Evolutionary conservation across 2,329 filamentous ascomycete species (phyloP).

Genomic region (Tolypocladium tropicale): DNA sequence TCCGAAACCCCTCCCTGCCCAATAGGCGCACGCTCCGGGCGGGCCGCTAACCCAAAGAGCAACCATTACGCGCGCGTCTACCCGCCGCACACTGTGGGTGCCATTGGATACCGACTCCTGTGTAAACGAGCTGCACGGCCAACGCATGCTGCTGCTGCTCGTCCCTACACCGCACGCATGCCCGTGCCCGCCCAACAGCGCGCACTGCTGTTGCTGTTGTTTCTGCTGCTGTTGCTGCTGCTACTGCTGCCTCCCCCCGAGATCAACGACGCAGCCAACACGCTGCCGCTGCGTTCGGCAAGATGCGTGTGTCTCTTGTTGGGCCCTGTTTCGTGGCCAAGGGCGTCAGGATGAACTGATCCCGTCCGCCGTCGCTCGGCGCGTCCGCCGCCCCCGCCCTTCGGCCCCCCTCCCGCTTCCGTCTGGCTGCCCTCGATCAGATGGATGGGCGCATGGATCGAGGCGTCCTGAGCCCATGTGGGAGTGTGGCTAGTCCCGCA

Average conservation of each 20-base stretch:
- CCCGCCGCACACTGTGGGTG: conserved; percentile 7
- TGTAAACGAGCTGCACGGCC: conserved; percentile 19
- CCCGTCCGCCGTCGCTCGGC: neutral
- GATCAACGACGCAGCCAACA: neutral
- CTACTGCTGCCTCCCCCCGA: neutral
- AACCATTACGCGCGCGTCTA: conserved; percentile 20
- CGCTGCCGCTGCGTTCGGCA: neutral
- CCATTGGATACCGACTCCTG: conserved; percentile 19
- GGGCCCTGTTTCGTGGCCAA: neutral
- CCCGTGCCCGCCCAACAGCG: too few relatives aligned
- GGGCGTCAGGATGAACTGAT: neutral
- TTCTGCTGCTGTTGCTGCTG: neutral
- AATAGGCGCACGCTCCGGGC: conserved; percentile 17
- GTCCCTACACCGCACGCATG: too few relatives aligned
- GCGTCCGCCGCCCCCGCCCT: neutral
- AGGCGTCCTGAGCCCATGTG: neutral
- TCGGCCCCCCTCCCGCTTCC: neutral
- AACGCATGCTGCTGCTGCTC: conserved; percentile 13
- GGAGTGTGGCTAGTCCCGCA: conserved; percentile 1
- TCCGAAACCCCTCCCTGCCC: conserved; percentile 6
- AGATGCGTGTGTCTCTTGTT: neutral
- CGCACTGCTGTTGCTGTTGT: too few relatives aligned
- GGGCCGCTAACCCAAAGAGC: conserved; percentile 8
- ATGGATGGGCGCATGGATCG: conserved; percentile 3
- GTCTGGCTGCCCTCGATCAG: neutral